Percentiles rank a stretch among this genome's conserved stretches.
phyloP scores from a whole-genome alignment of 2,329 filamentous ascomycete species.

The Phaeosphaeriaceae sp. region DNA sequence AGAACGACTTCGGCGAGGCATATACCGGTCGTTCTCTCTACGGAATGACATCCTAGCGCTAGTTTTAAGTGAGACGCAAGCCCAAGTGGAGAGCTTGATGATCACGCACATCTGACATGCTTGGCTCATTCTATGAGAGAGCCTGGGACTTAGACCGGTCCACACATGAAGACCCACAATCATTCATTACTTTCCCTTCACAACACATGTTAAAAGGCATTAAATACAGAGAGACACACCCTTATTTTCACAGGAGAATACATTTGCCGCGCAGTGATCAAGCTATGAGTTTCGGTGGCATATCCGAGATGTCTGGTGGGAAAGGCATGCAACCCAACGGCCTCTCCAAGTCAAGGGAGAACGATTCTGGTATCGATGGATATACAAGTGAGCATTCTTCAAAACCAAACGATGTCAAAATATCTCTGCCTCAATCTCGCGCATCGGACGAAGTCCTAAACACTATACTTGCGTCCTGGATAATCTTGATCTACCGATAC shows the following conservation, averaged over 20 bases:
- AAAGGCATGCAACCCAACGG: constrained; percentile 13
- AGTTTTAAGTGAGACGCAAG: constrained; percentile 15
- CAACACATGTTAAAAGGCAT: constrained; percentile 1
- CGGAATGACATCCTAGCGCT: constrained; percentile 19
- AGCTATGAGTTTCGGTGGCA: constrained; percentile 14
- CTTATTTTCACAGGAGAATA: constrained; percentile 17
- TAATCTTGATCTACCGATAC: constrained; percentile 38
- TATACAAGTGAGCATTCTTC: constrained; percentile 6
- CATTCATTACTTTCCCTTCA: constrained; percentile 3
- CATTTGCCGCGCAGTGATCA: constrained; percentile 29
- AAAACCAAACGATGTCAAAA: constrained; percentile 22
- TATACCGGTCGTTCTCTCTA: constrained; percentile 6
- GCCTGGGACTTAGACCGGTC: constrained; percentile 17
- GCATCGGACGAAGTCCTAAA: constrained; percentile 23
- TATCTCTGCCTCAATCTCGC: constrained; percentile 15
- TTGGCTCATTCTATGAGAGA: constrained; percentile 31
- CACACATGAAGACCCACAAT: constrained; percentile 12
- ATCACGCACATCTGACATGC: constrained; percentile 18
- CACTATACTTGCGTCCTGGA: constrained; percentile 39
- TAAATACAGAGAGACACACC: constrained; percentile 6
- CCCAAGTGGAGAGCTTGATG: constrained; percentile 17
- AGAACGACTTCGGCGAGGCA: constrained; percentile 11
- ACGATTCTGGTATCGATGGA: constrained; percentile 2
- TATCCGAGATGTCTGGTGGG: constrained; percentile 9
- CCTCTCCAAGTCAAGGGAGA: constrained; percentile 6